phyloP scores from a whole-genome alignment of 2,329 filamentous ascomycete genomes.

The Aaosphaeria arxii region DNA sequence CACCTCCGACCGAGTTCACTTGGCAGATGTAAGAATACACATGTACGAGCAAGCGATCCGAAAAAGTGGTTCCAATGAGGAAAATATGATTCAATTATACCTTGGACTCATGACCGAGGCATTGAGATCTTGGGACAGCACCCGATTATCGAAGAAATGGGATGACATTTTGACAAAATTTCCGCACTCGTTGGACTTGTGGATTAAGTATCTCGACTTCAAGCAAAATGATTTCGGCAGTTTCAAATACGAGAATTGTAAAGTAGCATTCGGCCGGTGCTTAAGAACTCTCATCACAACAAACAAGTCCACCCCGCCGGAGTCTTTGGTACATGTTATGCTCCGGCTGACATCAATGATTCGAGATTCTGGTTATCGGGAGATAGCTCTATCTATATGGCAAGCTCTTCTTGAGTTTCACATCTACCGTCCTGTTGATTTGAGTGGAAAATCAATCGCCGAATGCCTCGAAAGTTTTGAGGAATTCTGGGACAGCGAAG shows the following conservation, averaged over 20 bases:
- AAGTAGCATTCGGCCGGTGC: slow-evolving; percentile 58
- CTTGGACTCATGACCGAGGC: slow-evolving; percentile 72
- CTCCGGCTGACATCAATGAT: slow-evolving; percentile 72
- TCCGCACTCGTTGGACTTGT: slow-evolving; percentile 61
- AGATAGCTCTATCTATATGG: slow-evolving; percentile 77
- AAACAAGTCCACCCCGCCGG: slow-evolving; percentile 3
- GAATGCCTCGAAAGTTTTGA: slow-evolving; percentile 47
- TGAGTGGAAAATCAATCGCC: neutral
- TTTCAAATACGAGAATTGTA: slow-evolving; percentile 68
- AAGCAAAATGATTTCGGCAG: slow-evolving; percentile 63
- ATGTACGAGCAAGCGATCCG: slow-evolving; percentile 75
- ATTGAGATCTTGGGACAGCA: slow-evolving; percentile 67
- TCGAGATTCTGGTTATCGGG: slow-evolving; percentile 72
- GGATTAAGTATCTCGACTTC: slow-evolving; percentile 71
- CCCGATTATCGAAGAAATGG: slow-evolving; percentile 64
- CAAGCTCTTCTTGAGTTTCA: slow-evolving; percentile 75
- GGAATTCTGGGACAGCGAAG: slow-evolving; percentile 86
- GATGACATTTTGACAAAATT: slow-evolving; percentile 56
- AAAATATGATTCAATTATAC: slow-evolving; percentile 59
- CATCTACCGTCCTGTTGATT: slow-evolving; percentile 53
- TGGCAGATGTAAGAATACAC: slow-evolving; percentile 75
- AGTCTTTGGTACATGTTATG: slow-evolving; percentile 62
- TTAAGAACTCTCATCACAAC: slow-evolving; percentile 40
- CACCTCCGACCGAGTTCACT: slow-evolving; percentile 62
- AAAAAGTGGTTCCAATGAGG: slow-evolving; percentile 45